phyloP scores from a whole-genome alignment of 345 rosid species.

The Punica granatum region DNA sequence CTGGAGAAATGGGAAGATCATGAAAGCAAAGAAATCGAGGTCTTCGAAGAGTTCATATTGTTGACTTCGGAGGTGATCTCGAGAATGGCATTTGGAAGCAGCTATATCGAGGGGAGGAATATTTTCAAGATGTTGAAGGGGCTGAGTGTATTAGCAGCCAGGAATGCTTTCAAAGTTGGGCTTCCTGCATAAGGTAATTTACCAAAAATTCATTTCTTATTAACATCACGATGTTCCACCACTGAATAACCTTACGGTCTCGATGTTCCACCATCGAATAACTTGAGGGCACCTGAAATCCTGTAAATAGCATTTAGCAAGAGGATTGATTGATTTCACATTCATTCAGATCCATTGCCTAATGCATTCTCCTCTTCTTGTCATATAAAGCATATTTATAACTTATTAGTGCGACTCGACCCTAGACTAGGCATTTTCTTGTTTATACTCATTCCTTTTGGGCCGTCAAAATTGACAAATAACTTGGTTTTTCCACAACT shows the following conservation, averaged over 20 bases:
- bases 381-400: too few relatives aligned
- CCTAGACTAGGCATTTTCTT: too few relatives aligned
- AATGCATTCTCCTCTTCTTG: too few relatives aligned
- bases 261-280: too few relatives aligned
- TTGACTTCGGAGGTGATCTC: conserved; percentile 43
- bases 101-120: conserved; percentile 30
- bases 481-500: neutral
- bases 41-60: conserved; percentile 24
- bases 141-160: conserved; percentile 10
- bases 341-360: too few relatives aligned
- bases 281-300: too few relatives aligned
- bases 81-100: conserved; percentile 50
- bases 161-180: conserved; percentile 9
- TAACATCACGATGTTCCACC: neutral
- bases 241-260: too few relatives aligned
- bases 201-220: neutral
- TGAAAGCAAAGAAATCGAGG: conserved; percentile 32
- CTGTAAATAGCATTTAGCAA: too few relatives aligned
- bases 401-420: too few relatives aligned
- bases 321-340: too few relatives aligned
- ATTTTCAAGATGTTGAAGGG: conserved; percentile 29
- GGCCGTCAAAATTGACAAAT: neutral
- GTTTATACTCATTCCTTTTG: too few relatives aligned
- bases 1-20: conserved; percentile 30
- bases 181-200: conserved; percentile 30